Percentiles rank a stretch among this genome's conserved stretches.
Conservation (phyloP, 805 yeast genomes). For the Candida ponderosae region DNA sequence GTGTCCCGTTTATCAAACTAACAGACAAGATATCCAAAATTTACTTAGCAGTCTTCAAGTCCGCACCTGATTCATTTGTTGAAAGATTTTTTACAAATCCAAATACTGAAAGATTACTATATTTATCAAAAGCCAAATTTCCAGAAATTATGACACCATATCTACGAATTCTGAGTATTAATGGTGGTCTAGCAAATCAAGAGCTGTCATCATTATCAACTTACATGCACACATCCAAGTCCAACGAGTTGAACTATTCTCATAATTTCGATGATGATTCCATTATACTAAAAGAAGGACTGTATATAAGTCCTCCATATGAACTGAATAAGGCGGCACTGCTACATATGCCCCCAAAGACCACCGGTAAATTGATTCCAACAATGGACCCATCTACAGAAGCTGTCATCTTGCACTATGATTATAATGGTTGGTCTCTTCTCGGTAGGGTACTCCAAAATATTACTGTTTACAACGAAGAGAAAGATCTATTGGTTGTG, state of each 20-base stretch:
- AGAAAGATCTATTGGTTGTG: constrained; percentile 35
- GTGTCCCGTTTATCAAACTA: constrained; percentile 39
- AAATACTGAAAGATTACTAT: constrained; percentile 24
- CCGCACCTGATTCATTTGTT: constrained; percentile 28
- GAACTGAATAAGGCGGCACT: constrained; percentile 37
- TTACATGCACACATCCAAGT: constrained; percentile 42
- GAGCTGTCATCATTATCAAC: constrained; percentile 54
- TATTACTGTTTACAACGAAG: constrained; percentile 25
- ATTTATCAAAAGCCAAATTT: constrained; percentile 59
- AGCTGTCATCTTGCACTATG: constrained; percentile 59
- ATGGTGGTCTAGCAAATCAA: constrained; percentile 58
- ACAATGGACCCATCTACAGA: constrained; percentile 28
- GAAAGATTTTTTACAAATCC: constrained; percentile 28
- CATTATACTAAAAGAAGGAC: constrained; percentile 38
- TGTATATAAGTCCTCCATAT: constrained; percentile 50
- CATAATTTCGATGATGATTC: constrained; percentile 41
- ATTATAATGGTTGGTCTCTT: constrained; percentile 82
- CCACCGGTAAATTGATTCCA: constrained; percentile 67
- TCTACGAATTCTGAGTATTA: constrained; percentile 50
- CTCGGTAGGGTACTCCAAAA: constrained; percentile 74
- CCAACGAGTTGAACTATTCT: constrained; percentile 35
- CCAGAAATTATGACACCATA: constrained; percentile 61
- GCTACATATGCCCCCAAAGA: constrained; percentile 42
- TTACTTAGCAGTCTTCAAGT: constrained; percentile 20
- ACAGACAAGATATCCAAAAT: constrained; percentile 24